These are phyloP conservation scores for Lasiodiplodia theobromae DNA, from an alignment of 2,329 filamentous ascomycete genomes.

Conservation along the genomic window DNA sequence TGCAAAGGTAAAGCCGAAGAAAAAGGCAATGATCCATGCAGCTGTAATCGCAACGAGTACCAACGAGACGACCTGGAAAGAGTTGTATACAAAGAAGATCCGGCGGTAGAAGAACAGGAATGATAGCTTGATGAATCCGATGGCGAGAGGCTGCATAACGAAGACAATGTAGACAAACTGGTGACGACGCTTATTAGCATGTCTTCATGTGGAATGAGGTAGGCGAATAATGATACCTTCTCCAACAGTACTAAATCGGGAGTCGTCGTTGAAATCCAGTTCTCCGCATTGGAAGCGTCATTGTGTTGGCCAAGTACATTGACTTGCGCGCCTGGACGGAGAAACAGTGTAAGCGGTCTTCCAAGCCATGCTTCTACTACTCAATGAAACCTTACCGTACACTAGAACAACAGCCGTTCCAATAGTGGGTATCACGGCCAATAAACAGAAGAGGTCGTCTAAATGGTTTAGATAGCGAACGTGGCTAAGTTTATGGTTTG, in stretches of 20 bases:
- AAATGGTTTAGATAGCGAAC: neutral
- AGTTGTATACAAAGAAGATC: conserved; percentile 4
- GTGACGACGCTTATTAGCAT: neutral
- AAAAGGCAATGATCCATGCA: conserved; percentile 10
- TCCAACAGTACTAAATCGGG: conserved; percentile 1
- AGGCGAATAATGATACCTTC: neutral
- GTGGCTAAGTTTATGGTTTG: neutral
- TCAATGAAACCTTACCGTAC: neutral
- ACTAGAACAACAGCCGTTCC: conserved; percentile 1
- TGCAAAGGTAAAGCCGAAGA: conserved; percentile 17
- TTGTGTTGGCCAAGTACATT: conserved; percentile 8
- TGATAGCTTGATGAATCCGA: conserved; percentile 16
- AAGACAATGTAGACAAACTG: conserved; percentile 13
- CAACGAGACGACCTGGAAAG: neutral
- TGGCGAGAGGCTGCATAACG: conserved; percentile 13
- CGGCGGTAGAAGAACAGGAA: conserved; percentile 19
- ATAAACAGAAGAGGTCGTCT: conserved; percentile 8
- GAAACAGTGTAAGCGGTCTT: neutral
- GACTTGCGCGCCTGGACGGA: conserved; percentile 1
- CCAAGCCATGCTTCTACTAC: neutral
- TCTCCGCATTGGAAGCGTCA: neutral
- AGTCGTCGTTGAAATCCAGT: conserved; percentile 5
- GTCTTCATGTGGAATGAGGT: neutral
- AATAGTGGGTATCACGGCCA: neutral
- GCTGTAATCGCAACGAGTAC: neutral